Conservation (phyloP, 495 filamentous ascomycete genomes). For the Xylaria longipes region DNA sequence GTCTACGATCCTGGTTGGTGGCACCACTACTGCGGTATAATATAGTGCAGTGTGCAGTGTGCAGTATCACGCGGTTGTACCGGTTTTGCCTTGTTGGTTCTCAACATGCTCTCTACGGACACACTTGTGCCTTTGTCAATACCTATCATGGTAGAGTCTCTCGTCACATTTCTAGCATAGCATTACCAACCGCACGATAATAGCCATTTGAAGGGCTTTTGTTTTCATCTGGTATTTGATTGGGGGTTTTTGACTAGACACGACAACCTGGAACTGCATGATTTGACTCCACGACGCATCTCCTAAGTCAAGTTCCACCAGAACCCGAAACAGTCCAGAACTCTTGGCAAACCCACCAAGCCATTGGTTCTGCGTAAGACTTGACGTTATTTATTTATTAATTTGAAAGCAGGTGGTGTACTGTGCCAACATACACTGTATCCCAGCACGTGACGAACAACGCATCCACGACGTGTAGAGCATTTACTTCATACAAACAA, state of each 20-base stretch:
- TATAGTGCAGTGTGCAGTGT: not conserved
- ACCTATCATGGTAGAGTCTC: not conserved
- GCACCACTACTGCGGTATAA: not conserved
- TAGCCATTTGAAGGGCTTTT: not conserved
- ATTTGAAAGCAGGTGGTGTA: not conserved
- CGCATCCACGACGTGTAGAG: constrained; percentile 1
- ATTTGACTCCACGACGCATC: constrained; percentile 13
- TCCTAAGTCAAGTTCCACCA: not conserved
- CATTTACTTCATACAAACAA: not conserved
- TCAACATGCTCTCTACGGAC: not conserved
- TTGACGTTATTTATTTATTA: not conserved
- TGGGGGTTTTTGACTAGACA: not conserved
- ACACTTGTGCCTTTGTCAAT: not conserved
- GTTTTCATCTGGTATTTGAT: not conserved
- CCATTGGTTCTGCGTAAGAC: not conserved
- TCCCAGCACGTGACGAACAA: not conserved
- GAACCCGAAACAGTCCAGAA: constrained; percentile 17
- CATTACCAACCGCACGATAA: not conserved
- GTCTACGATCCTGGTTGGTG: constrained; percentile 6
- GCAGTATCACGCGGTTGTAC: not conserved
- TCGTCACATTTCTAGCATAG: not conserved
- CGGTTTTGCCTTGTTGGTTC: not conserved
- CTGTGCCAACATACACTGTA: not conserved
- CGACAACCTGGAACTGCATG: not conserved
- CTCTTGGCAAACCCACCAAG: constrained; percentile 19